Evolutionary conservation across 106 monocot genomes (phyloP), one percentile per base, ranked within the genome.

Genomic region (Phalaenopsis equestris): DNA sequence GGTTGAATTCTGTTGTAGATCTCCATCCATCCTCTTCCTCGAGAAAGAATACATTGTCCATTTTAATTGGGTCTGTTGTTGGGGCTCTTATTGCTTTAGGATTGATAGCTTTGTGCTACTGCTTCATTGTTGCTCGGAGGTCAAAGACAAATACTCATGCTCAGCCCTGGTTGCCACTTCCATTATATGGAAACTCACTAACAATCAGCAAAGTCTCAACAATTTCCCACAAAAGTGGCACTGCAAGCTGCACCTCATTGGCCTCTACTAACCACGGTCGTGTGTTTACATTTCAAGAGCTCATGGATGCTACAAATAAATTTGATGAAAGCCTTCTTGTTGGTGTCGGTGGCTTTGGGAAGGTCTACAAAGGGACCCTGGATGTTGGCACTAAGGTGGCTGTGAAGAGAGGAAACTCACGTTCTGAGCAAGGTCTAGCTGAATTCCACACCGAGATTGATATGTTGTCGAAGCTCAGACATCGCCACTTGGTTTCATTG

Each of bases 171-270:
- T 73, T 90, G 17, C 88, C 86, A 4, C 73, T 90, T 46, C 87
- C 90, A 3, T 39, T 90, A 70, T 82, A 92, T 57, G 92, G 90
- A 18, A 88, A 87, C 79, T 88, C 93, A 8, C 84, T 83, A 57
- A 86, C 83, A 57, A 87, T 88, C n/a, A 88, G 82, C 83, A 88
- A 91, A 47, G 88, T 82, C 14, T 90, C 90, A 18, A 85, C 78
- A 0, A 75, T 83, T 23, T 88, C 90, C 41, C 87, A 85, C 14
- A 81, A 82, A 78, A 86, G 86, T 46, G 86, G 80, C 8, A 85
- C 91, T 1, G 87, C 77, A 3, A 88, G 86, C 65, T 87, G 82
- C 82, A 88, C 86, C 79, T 88, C 91, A 18, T 42, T 86, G 80
- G 84, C 91, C 48, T 84, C 91, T 37, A 82, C 84, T 37, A 82